phyloP scores from a whole-genome alignment of 2,329 filamentous ascomycete genomes.

The Phyllosticta paracitricarpa region DNA sequence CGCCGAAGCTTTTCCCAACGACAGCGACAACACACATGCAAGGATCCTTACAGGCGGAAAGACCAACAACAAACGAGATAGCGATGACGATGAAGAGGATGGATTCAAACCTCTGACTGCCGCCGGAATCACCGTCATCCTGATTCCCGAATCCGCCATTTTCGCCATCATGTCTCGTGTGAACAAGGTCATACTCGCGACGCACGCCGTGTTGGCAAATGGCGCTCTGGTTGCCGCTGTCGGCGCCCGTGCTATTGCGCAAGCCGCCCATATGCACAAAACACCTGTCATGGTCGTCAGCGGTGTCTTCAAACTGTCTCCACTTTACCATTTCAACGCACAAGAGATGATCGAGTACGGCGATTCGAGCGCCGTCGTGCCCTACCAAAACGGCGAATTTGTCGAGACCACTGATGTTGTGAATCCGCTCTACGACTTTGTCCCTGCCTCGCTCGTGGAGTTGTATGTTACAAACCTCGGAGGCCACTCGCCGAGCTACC shows the following conservation, averaged over 20 bases:
- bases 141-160: slow-evolving; percentile 73
- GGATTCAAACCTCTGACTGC: slow-evolving; percentile 70
- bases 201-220: slow-evolving; percentile 78
- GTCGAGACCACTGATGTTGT: slow-evolving; percentile 69
- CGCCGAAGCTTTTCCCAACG: slow-evolving; percentile 62
- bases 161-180: slow-evolving; percentile 93
- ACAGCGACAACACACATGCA: slow-evolving; percentile 53
- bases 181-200: slow-evolving; percentile 88
- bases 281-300: slow-evolving; percentile 82
- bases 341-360: slow-evolving; percentile 80
- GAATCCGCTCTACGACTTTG: slow-evolving; percentile 73
- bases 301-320: slow-evolving; percentile 88
- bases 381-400: slow-evolving; percentile 68
- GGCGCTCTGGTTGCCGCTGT: slow-evolving; percentile 76
- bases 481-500: slow-evolving; percentile 58
- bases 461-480: slow-evolving; percentile 81
- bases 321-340: slow-evolving; percentile 75
- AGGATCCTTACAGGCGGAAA: slow-evolving; percentile 47
- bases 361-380: slow-evolving; percentile 64
- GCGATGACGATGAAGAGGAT: slow-evolving; percentile 38
- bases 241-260: slow-evolving; percentile 74
- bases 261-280: slow-evolving; percentile 71
- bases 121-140: slow-evolving; percentile 71
- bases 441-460: slow-evolving; percentile 65
- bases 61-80: slow-evolving; percentile 23